Evolutionary conservation across 495 filamentous ascomycete genomes (phyloP), one percentile per base, ranked within the genome.

Genomic region (Talaromyces trachyspermus): DNA sequence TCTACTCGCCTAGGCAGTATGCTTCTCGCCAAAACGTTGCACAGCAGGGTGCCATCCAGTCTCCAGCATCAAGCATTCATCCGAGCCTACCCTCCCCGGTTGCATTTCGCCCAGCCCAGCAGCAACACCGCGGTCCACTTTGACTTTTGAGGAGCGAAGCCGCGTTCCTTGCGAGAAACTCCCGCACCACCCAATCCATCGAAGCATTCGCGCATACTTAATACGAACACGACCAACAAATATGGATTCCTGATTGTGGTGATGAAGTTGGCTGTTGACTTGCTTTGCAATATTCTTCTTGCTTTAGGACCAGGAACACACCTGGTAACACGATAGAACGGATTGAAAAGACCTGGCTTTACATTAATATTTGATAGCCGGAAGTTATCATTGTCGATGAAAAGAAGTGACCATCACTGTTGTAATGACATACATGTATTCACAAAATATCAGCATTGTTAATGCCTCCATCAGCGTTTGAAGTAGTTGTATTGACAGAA

Each of bases 1-100:
- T 96, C 42, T 95, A 88, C 81, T 84, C 89, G 19, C 91, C 87
- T 11, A 68, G 77, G 24, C 70, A 74, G 10, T 79, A 74, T 26
- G 85, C 83, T 7, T 30, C 61, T 12, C 33, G 32, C 29, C 61
- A 18, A 17, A 30, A 6, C 50, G 43, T 6, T 40, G 59, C 58
- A 17, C 49, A 56, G 27, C 48, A 61, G 19, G 49, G 53, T 11
- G 30, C 48, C 40, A 0, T 54, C 43, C 48, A 46, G 9, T 55
- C 57, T 20, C 48, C 56, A 30, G 54, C 45, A 20, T 43, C 18
- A 42, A 55, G 40, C 36, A n/a, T 29, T 43, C 46, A 30, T 17
- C 24, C 50, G 1, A 60, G 49, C 23, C 52, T 56, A 41, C 22
- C 29, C 18, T 38, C 42, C 36, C 43, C 42, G 35, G 39, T 18